Percentiles rank a stretch among this genome's conserved stretches.
Evolutionary conservation across 441 rosid species (phyloP).

Genomic region (Croton setiger): DNA sequence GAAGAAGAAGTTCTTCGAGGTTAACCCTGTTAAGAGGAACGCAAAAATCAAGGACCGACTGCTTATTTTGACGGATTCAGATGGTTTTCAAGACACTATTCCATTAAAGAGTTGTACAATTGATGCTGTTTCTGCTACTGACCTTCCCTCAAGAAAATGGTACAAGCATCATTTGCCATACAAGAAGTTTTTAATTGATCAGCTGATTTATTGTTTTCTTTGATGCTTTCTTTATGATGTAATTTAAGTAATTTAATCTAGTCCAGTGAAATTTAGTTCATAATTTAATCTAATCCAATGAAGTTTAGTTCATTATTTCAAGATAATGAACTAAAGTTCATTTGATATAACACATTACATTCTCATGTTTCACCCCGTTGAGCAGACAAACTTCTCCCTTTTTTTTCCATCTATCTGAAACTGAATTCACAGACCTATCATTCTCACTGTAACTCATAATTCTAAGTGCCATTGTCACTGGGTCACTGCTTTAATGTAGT

Average conservation of each 20-base stretch:
- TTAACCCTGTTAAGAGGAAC: constrained; percentile 51
- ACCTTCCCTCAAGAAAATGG: constrained; percentile 74
- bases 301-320: not conserved
- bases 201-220: not conserved
- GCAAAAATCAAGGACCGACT: constrained; percentile 53
- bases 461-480: not conserved
- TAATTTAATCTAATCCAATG: no score
- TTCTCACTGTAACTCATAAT: not conserved
- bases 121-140: constrained; percentile 81
- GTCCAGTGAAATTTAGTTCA: no score
- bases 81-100: constrained; percentile 43
- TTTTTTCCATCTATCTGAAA: not conserved
- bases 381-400: not conserved
- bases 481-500: not conserved
- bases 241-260: not conserved
- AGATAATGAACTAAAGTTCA: no score
- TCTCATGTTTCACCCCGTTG: not conserved
- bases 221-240: not conserved
- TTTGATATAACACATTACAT: no score
- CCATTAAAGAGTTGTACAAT: constrained; percentile 54
- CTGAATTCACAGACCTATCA: not conserved
- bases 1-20: constrained; percentile 56
- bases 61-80: constrained; percentile 50
- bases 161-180: constrained; percentile 21
- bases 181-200: not conserved